phyloP scores from a whole-genome alignment of 2,329 filamentous ascomycete genomes.

The Zopfia rhizophila region DNA sequence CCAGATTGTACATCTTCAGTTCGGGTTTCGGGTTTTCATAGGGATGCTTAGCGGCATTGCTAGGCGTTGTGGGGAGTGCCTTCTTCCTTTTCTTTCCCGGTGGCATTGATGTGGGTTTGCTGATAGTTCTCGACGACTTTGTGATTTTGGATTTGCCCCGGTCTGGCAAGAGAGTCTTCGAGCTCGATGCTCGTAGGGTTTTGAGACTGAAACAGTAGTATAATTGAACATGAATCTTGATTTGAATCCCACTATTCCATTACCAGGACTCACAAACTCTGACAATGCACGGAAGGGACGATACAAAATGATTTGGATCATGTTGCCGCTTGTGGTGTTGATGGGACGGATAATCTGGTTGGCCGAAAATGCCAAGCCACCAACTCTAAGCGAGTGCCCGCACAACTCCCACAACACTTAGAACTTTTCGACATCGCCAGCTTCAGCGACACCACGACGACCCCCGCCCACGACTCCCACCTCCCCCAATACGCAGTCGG shows the following conservation, averaged over 20 bases:
- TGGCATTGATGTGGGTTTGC: constrained; percentile 21
- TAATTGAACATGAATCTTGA: too few relatives aligned
- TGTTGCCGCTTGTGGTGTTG: constrained; percentile 20
- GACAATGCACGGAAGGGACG: too few relatives aligned
- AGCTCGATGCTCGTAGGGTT: too few relatives aligned
- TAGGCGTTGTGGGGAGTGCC: constrained; percentile 39
- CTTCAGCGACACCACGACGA: constrained; percentile 41
- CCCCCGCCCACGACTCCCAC: constrained; percentile 34
- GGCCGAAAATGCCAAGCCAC: constrained; percentile 29
- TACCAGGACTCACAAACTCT: too few relatives aligned
- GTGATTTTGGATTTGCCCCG: constrained; percentile 13
- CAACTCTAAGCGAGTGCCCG: constrained; percentile 18
- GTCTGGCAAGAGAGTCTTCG: constrained; percentile 38
- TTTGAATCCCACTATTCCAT: too few relatives aligned
- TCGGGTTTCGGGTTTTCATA: constrained; percentile 24
- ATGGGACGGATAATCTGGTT: constrained; percentile 3
- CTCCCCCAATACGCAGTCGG: constrained; percentile 35
- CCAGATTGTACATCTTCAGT: constrained; percentile 16
- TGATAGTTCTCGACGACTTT: neutral
- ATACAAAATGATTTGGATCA: constrained; percentile 20
- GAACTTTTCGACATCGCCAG: constrained; percentile 24
- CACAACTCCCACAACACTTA: constrained; percentile 20
- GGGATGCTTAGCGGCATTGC: constrained; percentile 44
- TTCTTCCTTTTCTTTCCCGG: constrained; percentile 10
- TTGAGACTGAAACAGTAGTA: too few relatives aligned